Conservation (phyloP, 257 asterid genomes). For the Prunella vulgaris region DNA sequence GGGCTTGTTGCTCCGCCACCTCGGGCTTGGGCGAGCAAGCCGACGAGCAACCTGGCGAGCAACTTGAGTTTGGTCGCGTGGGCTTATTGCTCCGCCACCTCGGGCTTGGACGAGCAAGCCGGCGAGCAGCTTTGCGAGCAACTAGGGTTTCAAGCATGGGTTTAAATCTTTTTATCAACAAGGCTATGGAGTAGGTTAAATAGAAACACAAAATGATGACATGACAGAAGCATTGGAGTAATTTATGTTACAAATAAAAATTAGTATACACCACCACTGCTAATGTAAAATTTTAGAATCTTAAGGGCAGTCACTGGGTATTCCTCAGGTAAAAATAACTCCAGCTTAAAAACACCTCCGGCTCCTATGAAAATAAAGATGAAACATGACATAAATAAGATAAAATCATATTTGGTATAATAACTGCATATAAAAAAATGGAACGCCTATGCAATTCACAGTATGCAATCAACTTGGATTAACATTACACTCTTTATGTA, state of each 20-base stretch:
- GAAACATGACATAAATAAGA: background rate
- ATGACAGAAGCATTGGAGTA: no score
- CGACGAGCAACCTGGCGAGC: no score
- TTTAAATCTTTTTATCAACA: background rate
- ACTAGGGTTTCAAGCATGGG: background rate
- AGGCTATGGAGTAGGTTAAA: no score
- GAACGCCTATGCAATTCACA: background rate
- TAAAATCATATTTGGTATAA: background rate
- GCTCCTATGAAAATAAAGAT: constrained; percentile 27
- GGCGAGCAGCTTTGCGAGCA: no score
- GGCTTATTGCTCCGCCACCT: no score
- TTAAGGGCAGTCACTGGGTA: constrained; percentile 99
- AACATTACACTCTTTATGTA: background rate
- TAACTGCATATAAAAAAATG: background rate
- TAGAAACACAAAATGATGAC: no score
- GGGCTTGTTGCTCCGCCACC: no score
- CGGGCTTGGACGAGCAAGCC: no score
- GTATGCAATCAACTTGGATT: background rate
- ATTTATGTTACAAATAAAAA: background rate
- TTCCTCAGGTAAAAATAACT: constrained; percentile 92
- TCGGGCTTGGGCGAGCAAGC: no score
- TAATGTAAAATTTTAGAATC: constrained; percentile 29
- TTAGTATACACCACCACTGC: background rate
- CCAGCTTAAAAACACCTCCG: constrained; percentile 99
- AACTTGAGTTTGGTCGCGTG: no score